These are phyloP conservation scores for Leccinum longicurvipes DNA, from an alignment of 768 basidiomycete genomes.

Conservation along the genomic window DNA sequence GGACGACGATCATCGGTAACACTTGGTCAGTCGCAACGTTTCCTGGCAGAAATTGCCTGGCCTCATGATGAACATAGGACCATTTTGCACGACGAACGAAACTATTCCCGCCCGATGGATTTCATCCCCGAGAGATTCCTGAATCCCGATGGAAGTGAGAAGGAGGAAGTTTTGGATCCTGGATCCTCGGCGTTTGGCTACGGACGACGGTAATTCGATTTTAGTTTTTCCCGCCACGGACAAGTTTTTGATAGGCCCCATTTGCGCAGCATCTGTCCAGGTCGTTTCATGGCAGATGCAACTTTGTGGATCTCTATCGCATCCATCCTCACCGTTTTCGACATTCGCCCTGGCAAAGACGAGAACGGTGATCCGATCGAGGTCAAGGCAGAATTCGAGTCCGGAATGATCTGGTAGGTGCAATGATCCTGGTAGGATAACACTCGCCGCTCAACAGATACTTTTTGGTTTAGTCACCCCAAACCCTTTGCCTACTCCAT, in stretches of 20 bases:
- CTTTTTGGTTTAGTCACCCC: conserved; percentile 23
- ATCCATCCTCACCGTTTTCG: conserved; percentile 28
- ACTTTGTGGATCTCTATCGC: conserved; percentile 36
- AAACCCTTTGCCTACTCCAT: conserved; percentile 30
- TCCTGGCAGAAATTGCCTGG: not conserved
- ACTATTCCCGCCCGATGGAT: conserved; percentile 32
- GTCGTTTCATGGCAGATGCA: conserved; percentile 41
- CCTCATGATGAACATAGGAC: conserved; percentile 29
- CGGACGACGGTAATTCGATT: conserved; percentile 29
- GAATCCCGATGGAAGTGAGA: conserved; percentile 35
- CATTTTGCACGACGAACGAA: conserved; percentile 36
- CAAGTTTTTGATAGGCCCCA: not conserved
- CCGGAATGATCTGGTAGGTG: conserved; percentile 31
- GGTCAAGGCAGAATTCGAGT: conserved; percentile 25
- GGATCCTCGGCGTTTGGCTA: conserved; percentile 34
- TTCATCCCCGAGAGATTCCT: conserved; percentile 41
- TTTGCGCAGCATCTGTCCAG: conserved; percentile 38
- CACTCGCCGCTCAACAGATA: not conserved
- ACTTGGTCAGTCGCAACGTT: conserved; percentile 41
- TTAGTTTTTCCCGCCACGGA: not conserved
- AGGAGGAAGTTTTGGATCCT: conserved; percentile 30
- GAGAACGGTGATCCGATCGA: conserved; percentile 14
- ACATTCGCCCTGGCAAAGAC: conserved; percentile 23
- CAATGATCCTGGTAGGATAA: not conserved
- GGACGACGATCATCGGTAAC: conserved; percentile 55